Base-by-base conservation (phyloP, 139 green algal species). In the Picocystis salinarum region DNA sequence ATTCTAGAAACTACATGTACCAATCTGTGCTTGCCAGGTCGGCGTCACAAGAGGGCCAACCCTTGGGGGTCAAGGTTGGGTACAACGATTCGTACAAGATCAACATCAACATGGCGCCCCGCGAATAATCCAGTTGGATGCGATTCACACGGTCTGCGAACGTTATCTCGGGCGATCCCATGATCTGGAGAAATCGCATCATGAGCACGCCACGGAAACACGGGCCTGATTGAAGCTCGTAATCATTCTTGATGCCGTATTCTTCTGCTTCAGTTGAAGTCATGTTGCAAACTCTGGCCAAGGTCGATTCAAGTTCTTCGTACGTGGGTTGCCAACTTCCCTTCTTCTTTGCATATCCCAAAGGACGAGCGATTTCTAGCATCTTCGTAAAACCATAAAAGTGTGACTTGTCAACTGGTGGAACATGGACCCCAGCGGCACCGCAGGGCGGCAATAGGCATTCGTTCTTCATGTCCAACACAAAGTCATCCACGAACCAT, bases 401-500 rank as follows among this genome's bases (percentile, higher is more conserved):
- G 20, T 28, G 20, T 20, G 25, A 7, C 6, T 6, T 42, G 36
- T 22, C 36, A 6, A 6, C 12, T 6, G 36, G 20, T 6, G 36
- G 36, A 6, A 42, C 36, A 22, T 42, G 25, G 20, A 42, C 36
- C 20, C 36, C 36, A 20, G 36, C 36, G 20, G 36, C 36, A 22
- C 20, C 36, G 36, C 36, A 42, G 6, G 36, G 36, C 36, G 6
- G 7, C 6, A 42, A 22, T 22, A 42, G 36, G 9, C 36, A 42
- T 22, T 42, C 36, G 20, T 42, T 22, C 20, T 22, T 20, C 36
- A 42, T 20, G 36, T 42, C 25, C 6, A 42, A 22, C 36, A 42
- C 36, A 22, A n/a, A 42, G 36, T 42, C 36, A 22, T 42, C 36
- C 36, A 42, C 36, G 25, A 42, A 42, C 36, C 36, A 42, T 22